Evolutionary conservation across 2,329 filamentous ascomycete genomes (phyloP).

Genomic region (Geosmithia flava): DNA sequence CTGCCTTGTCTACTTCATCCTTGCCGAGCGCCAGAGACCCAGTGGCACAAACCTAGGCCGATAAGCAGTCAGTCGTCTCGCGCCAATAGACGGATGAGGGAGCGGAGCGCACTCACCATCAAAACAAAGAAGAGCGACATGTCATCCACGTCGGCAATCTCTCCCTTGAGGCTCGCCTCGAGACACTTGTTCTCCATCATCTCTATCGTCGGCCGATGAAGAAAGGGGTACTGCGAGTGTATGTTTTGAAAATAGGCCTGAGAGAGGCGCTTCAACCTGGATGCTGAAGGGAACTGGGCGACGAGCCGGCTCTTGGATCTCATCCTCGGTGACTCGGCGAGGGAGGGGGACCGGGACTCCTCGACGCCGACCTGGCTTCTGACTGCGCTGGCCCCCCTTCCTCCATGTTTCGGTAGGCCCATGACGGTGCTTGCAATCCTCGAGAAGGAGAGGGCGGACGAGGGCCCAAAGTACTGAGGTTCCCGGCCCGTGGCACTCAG

Average conservation of each 20-base stretch:
- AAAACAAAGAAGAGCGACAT: constrained; percentile 1
- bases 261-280: constrained; percentile 4
- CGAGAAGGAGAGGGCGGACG: constrained; percentile 19
- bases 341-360: background rate
- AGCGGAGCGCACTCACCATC: background rate
- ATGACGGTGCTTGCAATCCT: too few species aligned
- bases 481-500: constrained; percentile 17
- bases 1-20: constrained; percentile 2
- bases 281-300: background rate
- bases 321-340: background rate
- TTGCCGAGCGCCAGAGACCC: background rate
- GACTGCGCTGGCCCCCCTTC: constrained; percentile 6
- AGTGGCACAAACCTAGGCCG: constrained; percentile 3
- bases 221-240: constrained; percentile 22
- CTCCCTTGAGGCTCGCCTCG: background rate
- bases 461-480: constrained; percentile 23
- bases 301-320: background rate
- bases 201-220: constrained; percentile 16
- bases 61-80: constrained; percentile 12
- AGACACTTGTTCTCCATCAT: background rate
- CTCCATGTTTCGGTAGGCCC: too few species aligned
- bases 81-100: constrained; percentile 5
- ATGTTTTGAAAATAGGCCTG: constrained; percentile 23
- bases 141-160: background rate
- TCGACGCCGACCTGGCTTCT: constrained; percentile 3